A percentile compares a stretch with the other conserved stretches of the same genome.
phyloP scores from a whole-genome alignment of 495 filamentous ascomycete genomes.

The Trichocladium antarcticum region DNA sequence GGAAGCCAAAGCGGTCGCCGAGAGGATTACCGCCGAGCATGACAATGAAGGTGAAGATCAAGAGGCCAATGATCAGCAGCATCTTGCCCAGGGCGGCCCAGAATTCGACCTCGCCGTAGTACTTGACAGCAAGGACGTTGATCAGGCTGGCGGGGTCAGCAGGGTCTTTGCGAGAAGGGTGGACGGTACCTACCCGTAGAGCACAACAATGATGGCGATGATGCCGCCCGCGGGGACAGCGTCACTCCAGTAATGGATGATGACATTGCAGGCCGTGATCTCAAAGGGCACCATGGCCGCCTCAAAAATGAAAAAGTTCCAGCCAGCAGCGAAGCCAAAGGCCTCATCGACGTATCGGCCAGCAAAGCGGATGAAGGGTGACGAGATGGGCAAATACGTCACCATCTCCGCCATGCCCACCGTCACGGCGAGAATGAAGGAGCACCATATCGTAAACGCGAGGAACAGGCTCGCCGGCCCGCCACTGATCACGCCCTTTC shows the following conservation, averaged over 20 bases:
- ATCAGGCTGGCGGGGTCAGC: slow-evolving; percentile 33
- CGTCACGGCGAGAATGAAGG: slow-evolving; percentile 60
- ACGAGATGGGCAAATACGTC: slow-evolving; percentile 68
- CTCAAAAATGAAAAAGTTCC: slow-evolving; percentile 66
- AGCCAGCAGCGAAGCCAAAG: slow-evolving; percentile 57
- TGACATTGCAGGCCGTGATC: slow-evolving; percentile 55
- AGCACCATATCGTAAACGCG: slow-evolving; percentile 63
- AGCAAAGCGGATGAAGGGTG: slow-evolving; percentile 74
- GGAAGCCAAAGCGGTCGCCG: slow-evolving; percentile 59
- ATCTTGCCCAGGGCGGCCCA: slow-evolving; percentile 60
- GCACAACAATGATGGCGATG: slow-evolving; percentile 47
- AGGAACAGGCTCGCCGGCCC: slow-evolving; percentile 68
- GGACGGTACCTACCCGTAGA: slow-evolving; percentile 43
- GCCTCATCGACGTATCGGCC: slow-evolving; percentile 67
- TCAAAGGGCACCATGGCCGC: slow-evolving; percentile 61
- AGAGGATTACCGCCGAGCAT: slow-evolving; percentile 66
- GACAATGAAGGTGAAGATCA: slow-evolving; percentile 61
- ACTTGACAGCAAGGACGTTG: slow-evolving; percentile 51
- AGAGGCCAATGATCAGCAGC: slow-evolving; percentile 53
- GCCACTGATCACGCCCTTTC: slow-evolving; percentile 52
- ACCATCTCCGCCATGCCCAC: slow-evolving; percentile 68
- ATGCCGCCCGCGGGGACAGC: slow-evolving; percentile 52
- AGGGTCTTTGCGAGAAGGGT: background rate
- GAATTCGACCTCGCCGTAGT: slow-evolving; percentile 49
- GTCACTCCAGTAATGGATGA: slow-evolving; percentile 59